Percentiles rank a stretch among this genome's conserved stretches.
These are phyloP conservation scores for Penicillium lagena DNA, from an alignment of 495 filamentous ascomycete species.

Conservation along the genomic window DNA sequence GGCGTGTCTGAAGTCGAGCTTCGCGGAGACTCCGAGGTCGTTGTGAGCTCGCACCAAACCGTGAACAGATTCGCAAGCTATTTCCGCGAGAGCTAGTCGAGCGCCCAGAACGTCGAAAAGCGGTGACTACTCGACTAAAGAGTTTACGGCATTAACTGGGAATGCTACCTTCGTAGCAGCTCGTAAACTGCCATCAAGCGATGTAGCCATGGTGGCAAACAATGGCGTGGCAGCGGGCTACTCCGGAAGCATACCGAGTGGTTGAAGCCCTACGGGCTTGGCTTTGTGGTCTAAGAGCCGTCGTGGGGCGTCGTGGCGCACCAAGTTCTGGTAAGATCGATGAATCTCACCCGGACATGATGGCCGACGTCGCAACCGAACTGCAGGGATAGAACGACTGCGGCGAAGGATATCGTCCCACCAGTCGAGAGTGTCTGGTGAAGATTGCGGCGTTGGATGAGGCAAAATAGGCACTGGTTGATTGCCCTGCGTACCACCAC, in stretches of 20 bases:
- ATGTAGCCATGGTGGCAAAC: constrained; percentile 4
- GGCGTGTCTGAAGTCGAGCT: constrained; percentile 1
- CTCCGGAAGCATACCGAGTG: constrained; percentile 3
- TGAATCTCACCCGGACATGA: constrained; percentile 6
- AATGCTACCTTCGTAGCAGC: constrained; percentile 4
- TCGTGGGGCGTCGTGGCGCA: constrained; percentile 13
- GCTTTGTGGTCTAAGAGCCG: constrained; percentile 5
- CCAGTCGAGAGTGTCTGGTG: constrained; percentile 1
- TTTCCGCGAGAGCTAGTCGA: constrained; percentile 1
- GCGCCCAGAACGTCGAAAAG: background rate
- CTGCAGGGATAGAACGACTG: constrained; percentile 4
- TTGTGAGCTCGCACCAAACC: constrained; percentile 4
- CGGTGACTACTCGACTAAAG: background rate
- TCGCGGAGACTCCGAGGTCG: constrained; percentile 1
- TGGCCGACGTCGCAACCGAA: constrained; percentile 1
- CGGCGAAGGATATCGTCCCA: constrained; percentile 3
- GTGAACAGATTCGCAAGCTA: background rate
- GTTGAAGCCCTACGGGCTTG: constrained; percentile 4
- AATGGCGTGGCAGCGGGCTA: constrained; percentile 4
- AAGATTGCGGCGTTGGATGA: background rate
- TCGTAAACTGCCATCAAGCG: constrained; percentile 7
- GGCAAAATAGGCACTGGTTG: constrained; percentile 3
- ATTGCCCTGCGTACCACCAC: constrained; percentile 3
- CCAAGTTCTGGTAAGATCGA: constrained; percentile 2
- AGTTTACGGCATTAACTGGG: constrained; percentile 1